These are phyloP conservation scores for Umbellularia californica DNA, from an alignment of 164 flowering plant species.

Conservation along the genomic window DNA sequence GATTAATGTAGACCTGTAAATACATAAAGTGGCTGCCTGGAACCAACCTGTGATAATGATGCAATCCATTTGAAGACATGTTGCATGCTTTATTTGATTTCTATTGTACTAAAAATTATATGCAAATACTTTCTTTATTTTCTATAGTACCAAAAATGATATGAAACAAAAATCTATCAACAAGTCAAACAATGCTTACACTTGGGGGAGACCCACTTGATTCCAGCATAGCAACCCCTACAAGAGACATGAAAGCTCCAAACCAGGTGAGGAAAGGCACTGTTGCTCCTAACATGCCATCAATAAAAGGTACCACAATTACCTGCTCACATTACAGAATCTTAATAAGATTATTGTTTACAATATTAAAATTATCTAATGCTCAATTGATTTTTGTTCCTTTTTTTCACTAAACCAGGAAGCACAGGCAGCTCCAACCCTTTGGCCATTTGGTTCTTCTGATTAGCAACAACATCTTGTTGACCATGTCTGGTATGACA, in stretches of 20 bases:
- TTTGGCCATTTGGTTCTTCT: neutral
- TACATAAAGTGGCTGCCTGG: neutral
- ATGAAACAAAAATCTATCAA: neutral
- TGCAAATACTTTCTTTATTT: neutral
- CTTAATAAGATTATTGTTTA: slow-evolving; percentile 1
- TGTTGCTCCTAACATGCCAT: slow-evolving; percentile 71
- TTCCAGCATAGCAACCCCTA: slow-evolving; percentile 77
- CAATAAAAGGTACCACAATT: slow-evolving; percentile 69
- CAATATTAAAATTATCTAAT: no score
- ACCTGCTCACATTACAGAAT: slow-evolving; percentile 40
- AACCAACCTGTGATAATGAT: neutral
- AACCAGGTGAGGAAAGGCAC: slow-evolving; percentile 70
- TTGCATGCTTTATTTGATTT: no score
- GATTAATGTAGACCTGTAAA: slow-evolving; percentile 1
- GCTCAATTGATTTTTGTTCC: neutral
- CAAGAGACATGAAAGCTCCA: slow-evolving; percentile 70
- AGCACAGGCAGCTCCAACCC: neutral
- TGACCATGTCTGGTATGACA: neutral
- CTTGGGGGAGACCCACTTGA: slow-evolving; percentile 89
- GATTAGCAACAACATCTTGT: neutral
- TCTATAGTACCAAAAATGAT: neutral
- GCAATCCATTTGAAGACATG: neutral
- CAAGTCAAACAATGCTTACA: slow-evolving; percentile 36
- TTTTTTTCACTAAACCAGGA: neutral
- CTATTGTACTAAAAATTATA: neutral